Conservation (phyloP, 768 basidiomycete genomes). For the Trametes elegans region DNA sequence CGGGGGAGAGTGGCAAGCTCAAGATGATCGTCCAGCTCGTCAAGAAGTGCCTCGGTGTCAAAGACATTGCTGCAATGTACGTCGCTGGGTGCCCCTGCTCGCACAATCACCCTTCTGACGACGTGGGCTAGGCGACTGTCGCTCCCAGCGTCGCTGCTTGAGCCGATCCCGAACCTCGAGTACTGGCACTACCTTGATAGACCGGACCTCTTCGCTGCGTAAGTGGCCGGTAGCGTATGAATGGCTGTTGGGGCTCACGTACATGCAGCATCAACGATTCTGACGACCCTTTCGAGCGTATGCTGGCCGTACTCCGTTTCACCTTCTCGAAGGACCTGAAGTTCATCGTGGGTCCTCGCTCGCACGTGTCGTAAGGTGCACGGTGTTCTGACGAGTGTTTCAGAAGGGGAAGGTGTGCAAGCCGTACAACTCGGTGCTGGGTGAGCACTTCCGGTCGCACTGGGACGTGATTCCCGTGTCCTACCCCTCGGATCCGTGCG, state of each 20-base stretch:
- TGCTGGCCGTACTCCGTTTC: conserved; percentile 90
- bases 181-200: conserved; percentile 94
- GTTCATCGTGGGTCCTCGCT: conserved; percentile 80
- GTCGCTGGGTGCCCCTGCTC: conserved; percentile 30
- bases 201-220: conserved; percentile 91
- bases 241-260: neutral
- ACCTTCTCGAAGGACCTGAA: conserved; percentile 93
- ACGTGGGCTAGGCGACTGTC: conserved; percentile 71
- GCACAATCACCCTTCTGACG: neutral
- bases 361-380: neutral
- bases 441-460: conserved; percentile 86
- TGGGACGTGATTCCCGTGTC: conserved; percentile 75
- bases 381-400: neutral
- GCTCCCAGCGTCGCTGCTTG: conserved; percentile 87
- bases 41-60: conserved; percentile 89
- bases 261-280: conserved; percentile 82
- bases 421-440: conserved; percentile 85
- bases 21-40: conserved; percentile 92
- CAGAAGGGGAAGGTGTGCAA: conserved; percentile 93
- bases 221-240: conserved; percentile 33
- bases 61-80: conserved; percentile 92
- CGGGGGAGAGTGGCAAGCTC: conserved; percentile 86
- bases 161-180: conserved; percentile 94
- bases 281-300: conserved; percentile 88
- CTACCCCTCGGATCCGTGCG: conserved; percentile 46